Evolutionary conservation across 106 monocot species (phyloP), one percentile per base, ranked within the genome.

Genomic region (Amphibolis antarctica): DNA sequence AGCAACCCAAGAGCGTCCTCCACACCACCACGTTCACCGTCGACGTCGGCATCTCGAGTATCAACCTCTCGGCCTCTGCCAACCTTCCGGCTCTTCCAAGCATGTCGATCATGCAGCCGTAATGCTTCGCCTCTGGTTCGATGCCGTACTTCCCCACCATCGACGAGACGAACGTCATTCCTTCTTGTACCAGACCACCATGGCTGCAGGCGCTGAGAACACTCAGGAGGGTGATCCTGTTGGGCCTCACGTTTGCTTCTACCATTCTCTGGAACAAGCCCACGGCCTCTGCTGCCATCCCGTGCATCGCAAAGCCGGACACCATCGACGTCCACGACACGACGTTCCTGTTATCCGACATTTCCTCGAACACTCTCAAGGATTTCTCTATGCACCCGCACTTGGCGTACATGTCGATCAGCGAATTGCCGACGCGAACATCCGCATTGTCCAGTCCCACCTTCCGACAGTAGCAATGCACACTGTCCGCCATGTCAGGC

Each of bases 331-430:
- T 89, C 93, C 93, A 93, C 6, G 88, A 86, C 9, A 88, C 82
- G 63, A 81, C 58, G 43, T 83, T 88, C 44, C 75, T 83, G 25
- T 71, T 73, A 0, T 50, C 44, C 0, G 15, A 9, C 76, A 83
- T 79, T 25, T 65, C 70, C 4, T 73, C 47, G 42, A 92, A 92
- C 21, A 76, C 46, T 26, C 25, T 63, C 0, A 63, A 30, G 0
- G 86, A 66, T n/a, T 46, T 79, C 20, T 69, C 68, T 1, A 86
- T 69, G 0, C 69, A 71, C 27, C 92, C 86, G 36, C 81, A 84
- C 59, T 82, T 86, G 0, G 86, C 79, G 60, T 92, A 92, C 92
- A 86, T 75, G 43, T 86, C 92, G 10, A 92, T 84, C 17, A 86
- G 49, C 1, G 84, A 86, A 53, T 92, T 92, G 68, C 61, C 57